These are phyloP conservation scores for Marasmius oreades DNA, from an alignment of 1,284 basidiomycete species.

Conservation along the genomic window DNA sequence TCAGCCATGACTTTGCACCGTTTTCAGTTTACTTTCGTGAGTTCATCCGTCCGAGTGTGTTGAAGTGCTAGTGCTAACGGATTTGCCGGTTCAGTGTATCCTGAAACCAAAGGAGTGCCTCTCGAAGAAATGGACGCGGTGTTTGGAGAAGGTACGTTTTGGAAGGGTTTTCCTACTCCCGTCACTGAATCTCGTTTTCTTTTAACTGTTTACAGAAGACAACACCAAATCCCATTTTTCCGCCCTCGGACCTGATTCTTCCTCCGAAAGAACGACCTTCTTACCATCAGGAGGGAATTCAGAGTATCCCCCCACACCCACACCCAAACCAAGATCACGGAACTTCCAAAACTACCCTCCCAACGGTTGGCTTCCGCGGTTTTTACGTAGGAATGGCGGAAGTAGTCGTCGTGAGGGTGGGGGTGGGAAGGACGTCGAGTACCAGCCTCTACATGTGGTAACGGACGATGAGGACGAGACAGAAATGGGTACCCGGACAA, in stretches of 20 bases:
- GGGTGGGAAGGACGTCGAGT: constrained; percentile 32
- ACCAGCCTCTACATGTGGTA: constrained; percentile 49
- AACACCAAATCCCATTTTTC: neutral
- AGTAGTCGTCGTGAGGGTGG: no score
- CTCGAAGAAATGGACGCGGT: constrained; percentile 82
- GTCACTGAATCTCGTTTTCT: no score
- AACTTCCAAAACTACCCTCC: constrained; percentile 20
- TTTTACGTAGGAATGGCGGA: constrained; percentile 39
- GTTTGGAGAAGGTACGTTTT: constrained; percentile 66
- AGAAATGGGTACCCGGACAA: neutral
- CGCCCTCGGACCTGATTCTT: neutral
- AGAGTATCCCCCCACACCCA: constrained; percentile 25
- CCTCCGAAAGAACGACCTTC: constrained; percentile 10
- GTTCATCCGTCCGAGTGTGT: constrained; percentile 19
- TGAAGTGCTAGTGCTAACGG: constrained; percentile 7
- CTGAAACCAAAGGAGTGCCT: constrained; percentile 77
- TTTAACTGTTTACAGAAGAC: no score
- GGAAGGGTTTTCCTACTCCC: neutral
- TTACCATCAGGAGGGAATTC: neutral
- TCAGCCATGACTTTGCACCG: constrained; percentile 1
- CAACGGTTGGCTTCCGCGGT: constrained; percentile 44
- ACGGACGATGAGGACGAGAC: constrained; percentile 36
- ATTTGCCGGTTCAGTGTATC: constrained; percentile 82
- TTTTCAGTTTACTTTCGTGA: constrained; percentile 70
- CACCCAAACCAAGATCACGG: constrained; percentile 31